A percentile compares a stretch with the other conserved stretches of the same genome.
These are phyloP conservation scores for Trichoderma citrinoviride DNA, from an alignment of 2,329 filamentous ascomycete species.

Conservation along the genomic window DNA sequence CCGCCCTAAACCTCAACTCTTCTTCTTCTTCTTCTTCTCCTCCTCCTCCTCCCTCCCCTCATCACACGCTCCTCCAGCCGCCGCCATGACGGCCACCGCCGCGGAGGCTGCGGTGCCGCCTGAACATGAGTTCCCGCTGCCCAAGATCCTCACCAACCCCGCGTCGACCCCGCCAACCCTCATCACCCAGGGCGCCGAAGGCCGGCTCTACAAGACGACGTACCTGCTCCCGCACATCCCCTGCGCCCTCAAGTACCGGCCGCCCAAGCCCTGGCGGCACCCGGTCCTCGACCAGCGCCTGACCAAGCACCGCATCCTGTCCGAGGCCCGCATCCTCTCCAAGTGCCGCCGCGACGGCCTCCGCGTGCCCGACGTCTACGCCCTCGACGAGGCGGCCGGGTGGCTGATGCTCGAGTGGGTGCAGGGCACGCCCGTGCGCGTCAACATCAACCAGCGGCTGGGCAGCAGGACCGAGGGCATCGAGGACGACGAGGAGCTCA, in stretches of 20 bases:
- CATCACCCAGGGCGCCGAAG: constrained; percentile 92
- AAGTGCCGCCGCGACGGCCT: constrained; percentile 78
- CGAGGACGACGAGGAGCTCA: constrained; percentile 50
- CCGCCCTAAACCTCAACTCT: not conserved
- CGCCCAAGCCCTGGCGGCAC: constrained; percentile 88
- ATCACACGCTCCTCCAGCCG: no score
- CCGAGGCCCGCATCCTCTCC: constrained; percentile 82
- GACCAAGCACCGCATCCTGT: constrained; percentile 80
- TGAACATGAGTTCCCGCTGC: constrained; percentile 50
- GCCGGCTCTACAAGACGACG: constrained; percentile 82
- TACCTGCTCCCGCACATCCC: constrained; percentile 67
- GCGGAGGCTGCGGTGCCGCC: constrained; percentile 21
- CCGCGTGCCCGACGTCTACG: constrained; percentile 77
- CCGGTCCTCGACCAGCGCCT: constrained; percentile 82
- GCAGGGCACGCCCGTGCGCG: constrained; percentile 66
- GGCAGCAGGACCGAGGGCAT: constrained; percentile 42
- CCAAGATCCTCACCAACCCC: constrained; percentile 62
- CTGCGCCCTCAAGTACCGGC: constrained; percentile 86
- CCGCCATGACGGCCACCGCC: constrained; percentile 8
- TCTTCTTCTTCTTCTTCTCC: not conserved
- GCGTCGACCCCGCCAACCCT: constrained; percentile 61
- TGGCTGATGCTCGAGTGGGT: constrained; percentile 88
- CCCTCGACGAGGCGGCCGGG: constrained; percentile 59
- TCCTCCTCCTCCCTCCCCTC: not conserved
- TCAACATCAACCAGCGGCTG: constrained; percentile 68